Evolutionary conservation across 495 filamentous ascomycete species (phyloP), one percentile per base, ranked within the genome.

Genomic region (Clavariopsis aquatica): DNA sequence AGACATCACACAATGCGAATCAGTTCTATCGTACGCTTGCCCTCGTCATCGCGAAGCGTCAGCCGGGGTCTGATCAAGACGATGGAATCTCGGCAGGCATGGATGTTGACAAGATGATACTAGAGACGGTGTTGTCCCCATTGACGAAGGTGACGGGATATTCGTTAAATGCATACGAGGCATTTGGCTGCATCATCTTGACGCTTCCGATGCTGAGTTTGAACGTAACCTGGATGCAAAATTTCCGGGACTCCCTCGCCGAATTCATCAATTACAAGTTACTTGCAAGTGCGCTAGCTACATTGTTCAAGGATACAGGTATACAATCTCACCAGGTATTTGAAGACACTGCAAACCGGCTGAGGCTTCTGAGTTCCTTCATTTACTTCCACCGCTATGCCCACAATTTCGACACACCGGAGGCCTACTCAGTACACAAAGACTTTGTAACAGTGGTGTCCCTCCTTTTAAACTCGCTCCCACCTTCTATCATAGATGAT

Each of bases 321-420:
- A 23, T 62, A 60, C 23, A 49, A 62, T 20, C 68, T 51, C 45
- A 49, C 66, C 8, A 56, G 56, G 51, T 62, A 51, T 26, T 70
- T 20, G 26, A 31, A 9, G 76, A 80, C 31, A 71, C 69, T 10
- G 70, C 77, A 54, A 69, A 69, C 49, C 80, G 81, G 17, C 76
- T 92, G 22, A 95, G 92, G 88, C 79, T 98, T 22, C 76, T 96
- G 52, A 82, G 28, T 23, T 63, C 88, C 22, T 89, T 53, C 31
- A 88, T 97, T 52, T 89, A 83, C 68, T 84, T 96, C 49, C 84
- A 89, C 65, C 81, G 83, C 17, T 72, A 78, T 66, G 76, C 78
- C 36, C 70, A 82, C 52, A 78, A 80, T 26, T 71, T 73, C 77
- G 56, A 63, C 73, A 79, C 62, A 7, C 55, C 71, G 26, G 65